A percentile compares a stretch with the other conserved stretches of the same genome.
phyloP scores from a whole-genome alignment of 495 filamentous ascomycete species.

The Podospora pseudopauciseta region DNA sequence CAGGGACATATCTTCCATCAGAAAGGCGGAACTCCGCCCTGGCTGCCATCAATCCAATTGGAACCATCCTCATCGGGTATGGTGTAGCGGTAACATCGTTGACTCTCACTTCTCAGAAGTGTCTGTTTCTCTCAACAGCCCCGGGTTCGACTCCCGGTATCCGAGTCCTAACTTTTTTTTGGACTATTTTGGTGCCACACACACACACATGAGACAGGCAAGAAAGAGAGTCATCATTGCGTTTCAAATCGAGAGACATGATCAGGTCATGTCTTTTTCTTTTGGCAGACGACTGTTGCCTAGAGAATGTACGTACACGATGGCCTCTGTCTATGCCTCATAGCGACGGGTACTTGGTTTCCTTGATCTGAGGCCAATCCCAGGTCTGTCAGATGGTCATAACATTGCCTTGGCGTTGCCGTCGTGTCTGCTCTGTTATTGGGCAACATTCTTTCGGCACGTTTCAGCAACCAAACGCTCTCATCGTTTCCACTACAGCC shows the following conservation, averaged over 20 bases:
- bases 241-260: neutral
- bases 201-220: neutral
- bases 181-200: neutral
- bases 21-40: neutral
- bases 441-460: no score
- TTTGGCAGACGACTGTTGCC: neutral
- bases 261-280: neutral
- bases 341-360: no score
- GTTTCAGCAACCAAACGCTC: no score
- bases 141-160: constrained; percentile 16
- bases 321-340: no score
- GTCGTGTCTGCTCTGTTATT: no score
- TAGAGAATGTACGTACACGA: neutral
- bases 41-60: neutral
- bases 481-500: no score
- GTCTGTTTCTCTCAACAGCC: constrained; percentile 10
- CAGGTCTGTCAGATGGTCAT: no score
- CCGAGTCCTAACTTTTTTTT: constrained; percentile 9
- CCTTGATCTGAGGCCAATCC: no score
- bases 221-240: neutral
- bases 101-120: no score
- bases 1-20: neutral
- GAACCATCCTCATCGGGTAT: constrained; percentile 14
- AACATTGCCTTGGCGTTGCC: no score
- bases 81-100: no score